These are phyloP conservation scores for Jasminum sambac DNA, from an alignment of 257 asterid genomes.

Conservation along the genomic window DNA sequence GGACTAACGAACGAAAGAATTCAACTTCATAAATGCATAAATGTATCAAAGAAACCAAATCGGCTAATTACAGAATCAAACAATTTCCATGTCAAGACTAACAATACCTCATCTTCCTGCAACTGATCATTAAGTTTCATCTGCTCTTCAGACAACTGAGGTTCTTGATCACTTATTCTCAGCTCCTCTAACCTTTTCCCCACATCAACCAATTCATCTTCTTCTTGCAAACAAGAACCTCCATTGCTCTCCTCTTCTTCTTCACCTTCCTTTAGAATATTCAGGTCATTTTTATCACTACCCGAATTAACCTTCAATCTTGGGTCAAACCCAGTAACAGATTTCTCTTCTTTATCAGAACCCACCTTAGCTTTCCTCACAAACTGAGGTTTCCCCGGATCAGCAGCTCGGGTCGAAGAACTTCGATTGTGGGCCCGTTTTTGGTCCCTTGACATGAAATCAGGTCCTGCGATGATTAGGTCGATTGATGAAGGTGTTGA, in stretches of 20 bases:
- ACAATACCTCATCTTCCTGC: slow-evolving; percentile 79
- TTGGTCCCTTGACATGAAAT: slow-evolving; percentile 10
- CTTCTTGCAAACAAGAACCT: slow-evolving; percentile 24
- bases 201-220: slow-evolving; percentile 34
- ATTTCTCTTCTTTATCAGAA: slow-evolving; percentile 13
- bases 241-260: slow-evolving; percentile 24
- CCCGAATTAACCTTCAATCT: slow-evolving; percentile 12
- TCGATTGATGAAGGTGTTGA: not conserved
- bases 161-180: slow-evolving; percentile 43
- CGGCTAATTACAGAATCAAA: slow-evolving; percentile 9
- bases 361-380: slow-evolving; percentile 30
- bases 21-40: not conserved
- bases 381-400: slow-evolving; percentile 22
- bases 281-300: slow-evolving; percentile 22
- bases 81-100: slow-evolving; percentile 13
- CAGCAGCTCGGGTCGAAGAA: slow-evolving; percentile 24
- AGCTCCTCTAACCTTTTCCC: slow-evolving; percentile 53
- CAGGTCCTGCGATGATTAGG: slow-evolving; percentile 6
- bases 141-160: slow-evolving; percentile 51
- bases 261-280: slow-evolving; percentile 12
- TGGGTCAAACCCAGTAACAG: slow-evolving; percentile 22
- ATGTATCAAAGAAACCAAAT: slow-evolving; percentile 1
- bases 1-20: not conserved
- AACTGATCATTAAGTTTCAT: slow-evolving; percentile 59
- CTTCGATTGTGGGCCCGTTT: slow-evolving; percentile 20